Evolutionary conservation across 2,329 filamentous ascomycete genomes (phyloP), one percentile per base, ranked within the genome.

Genomic region (Xylaria sp.): DNA sequence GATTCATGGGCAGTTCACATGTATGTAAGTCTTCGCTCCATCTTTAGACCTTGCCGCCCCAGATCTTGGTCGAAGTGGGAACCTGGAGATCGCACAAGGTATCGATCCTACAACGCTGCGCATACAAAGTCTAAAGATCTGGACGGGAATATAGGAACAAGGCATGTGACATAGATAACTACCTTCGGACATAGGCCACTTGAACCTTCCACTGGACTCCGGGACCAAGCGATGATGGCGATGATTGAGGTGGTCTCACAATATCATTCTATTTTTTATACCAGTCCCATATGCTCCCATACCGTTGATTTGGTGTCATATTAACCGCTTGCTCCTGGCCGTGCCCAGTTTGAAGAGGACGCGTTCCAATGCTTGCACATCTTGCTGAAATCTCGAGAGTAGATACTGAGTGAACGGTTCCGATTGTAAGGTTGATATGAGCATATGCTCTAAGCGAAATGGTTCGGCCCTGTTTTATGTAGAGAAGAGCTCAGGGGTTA

Each of bases 111-210:
- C 9, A 18, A 44, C 31, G 0, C 4, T 55, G 55, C 50, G 13
- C 12, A 7, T 20, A 15, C 9, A 46, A 60, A 65, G 63, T n/a
- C 34, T 55, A 60, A 55, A 54, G 23, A 13, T 13, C 54, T 23
- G 15, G 25, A 34, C 46, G 20, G 7, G 46, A 20, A 44, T 55
- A n/a, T 2, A 23, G 20, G 20, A 44, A 18, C 23, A 44, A 28
- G 55, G 8, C 9, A 8, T 55, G 9, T 8, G 51, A 54, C 8
- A 41, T 46, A 25, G 20, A 44, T n/a, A 34, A 54, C 48, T 2
- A 28, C 31, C 41, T 52, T 23, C 13, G 34, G 15, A 25, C 12
- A 63, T 44, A 25, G 18, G 37, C 50, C 23, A 63, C 20, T 25
- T 46, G n/a, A 57, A 50, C 23, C 41, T 46, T 57, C 28, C 2